Conservation (phyloP, 1,284 basidiomycete species). For the Pyrrhoderma noxium region DNA sequence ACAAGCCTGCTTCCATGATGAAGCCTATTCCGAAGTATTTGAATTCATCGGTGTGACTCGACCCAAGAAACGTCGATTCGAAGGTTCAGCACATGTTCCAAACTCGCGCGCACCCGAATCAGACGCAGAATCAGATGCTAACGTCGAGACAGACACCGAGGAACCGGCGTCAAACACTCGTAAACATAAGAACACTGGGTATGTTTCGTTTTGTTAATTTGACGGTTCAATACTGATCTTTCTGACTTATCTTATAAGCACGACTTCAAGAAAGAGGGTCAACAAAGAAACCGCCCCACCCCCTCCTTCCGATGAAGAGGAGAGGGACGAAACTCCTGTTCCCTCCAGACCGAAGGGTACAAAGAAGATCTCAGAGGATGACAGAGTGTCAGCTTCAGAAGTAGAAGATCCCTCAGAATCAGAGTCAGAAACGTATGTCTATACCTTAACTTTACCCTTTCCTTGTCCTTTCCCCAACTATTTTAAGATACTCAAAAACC, state of each 20-base stretch:
- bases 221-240: too few relatives aligned
- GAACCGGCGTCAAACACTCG: neutral
- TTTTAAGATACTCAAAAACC: too few relatives aligned
- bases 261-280: too few relatives aligned
- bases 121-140: neutral
- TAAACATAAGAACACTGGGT: neutral
- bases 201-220: neutral
- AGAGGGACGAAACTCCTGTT: neutral
- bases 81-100: neutral
- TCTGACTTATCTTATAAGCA: too few relatives aligned
- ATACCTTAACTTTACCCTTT: neutral
- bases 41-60: conserved; percentile 18
- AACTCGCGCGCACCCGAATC: neutral
- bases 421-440: neutral
- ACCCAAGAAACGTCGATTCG: conserved; percentile 12
- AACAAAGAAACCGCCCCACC: too few relatives aligned
- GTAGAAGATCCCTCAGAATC: neutral
- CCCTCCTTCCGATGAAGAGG: too few relatives aligned
- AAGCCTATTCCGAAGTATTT: conserved; percentile 12
- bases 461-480: too few relatives aligned
- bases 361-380: neutral
- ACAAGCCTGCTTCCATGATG: conserved; percentile 14
- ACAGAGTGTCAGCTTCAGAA: neutral
- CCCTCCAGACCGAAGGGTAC: neutral
- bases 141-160: neutral